Evolutionary conservation across 768 basidiomycete species (phyloP), one percentile per base, ranked within the genome.

Genomic region (Cantharellus anzutake): DNA sequence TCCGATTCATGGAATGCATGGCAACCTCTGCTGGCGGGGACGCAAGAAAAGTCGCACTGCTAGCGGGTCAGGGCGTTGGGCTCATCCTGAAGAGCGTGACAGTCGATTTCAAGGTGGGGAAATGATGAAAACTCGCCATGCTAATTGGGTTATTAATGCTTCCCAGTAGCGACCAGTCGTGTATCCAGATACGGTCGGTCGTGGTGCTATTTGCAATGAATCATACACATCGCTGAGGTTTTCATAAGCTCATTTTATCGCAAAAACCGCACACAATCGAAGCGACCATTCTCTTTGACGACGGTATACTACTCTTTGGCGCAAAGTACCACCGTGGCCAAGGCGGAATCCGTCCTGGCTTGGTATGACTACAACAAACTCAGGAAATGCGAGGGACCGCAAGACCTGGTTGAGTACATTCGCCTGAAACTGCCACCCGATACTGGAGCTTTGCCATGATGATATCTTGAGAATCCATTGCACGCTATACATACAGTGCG

Each of bases 331-430:
- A 42, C 56, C 5, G 60, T 61, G 3, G 42, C 39, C 29, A 61
- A 37, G 7, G 60, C 60, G 5, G 55, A 57, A 42, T 51, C 60
- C 5, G 56, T 61, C 4, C 58, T 53, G 38, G 60, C 58, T 4
- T 61, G 60, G 60, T 61, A 61, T 42, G 56, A 61, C 41, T 61
- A 61, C 48, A 56, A 61, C 7, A 42, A n/a, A 3, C 53, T 58
- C 48, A 58, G 39, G 41, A 61, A 61, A 44, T 58, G 56, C 40
- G 52, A 58, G n/a, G 34, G 14, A 5, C 59, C 59, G 41, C 5
- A 5, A 42, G 60, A 61, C 7, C 20, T 57, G 35, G 37, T 3
- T n/a, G 42, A 61, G n/a, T 52, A 39, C 4, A 14, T 59, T 11
- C 57, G 20, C 20, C 20, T 48, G 44, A 48, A 48, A 48, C 44